A percentile compares a stretch with the other conserved stretches of the same genome.
phyloP scores from a whole-genome alignment of 306 rosid genomes.

The Hippophae tibetana region DNA sequence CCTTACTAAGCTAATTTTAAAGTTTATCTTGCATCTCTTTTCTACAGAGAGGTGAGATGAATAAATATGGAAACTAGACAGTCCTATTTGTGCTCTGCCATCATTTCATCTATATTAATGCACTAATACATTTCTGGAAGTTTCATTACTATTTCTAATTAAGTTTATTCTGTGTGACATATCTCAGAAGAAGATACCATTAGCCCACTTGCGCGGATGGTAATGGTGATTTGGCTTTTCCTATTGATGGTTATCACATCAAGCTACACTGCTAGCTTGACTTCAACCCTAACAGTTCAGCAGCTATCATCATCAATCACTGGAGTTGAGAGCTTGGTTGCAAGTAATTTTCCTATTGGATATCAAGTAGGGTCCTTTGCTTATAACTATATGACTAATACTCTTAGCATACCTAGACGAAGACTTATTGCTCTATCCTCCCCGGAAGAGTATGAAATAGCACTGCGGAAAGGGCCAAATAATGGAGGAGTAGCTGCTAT shows the following conservation, averaged over 20 bases:
- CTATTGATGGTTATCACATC: slow-evolving; percentile 86
- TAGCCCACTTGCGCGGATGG: slow-evolving; percentile 80
- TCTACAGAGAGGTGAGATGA: neutral
- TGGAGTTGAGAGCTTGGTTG: slow-evolving; percentile 79
- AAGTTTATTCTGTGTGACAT: slow-evolving; percentile 19
- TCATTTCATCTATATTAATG: slow-evolving; percentile 9
- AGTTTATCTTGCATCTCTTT: no score
- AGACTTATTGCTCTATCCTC: slow-evolving; percentile 71
- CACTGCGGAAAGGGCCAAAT: slow-evolving; percentile 57
- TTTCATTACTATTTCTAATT: slow-evolving; percentile 17
- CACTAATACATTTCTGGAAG: slow-evolving; percentile 6
- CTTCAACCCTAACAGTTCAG: slow-evolving; percentile 90
- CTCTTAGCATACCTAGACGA: slow-evolving; percentile 45
- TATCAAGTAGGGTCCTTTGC: slow-evolving; percentile 95
- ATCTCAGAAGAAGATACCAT: slow-evolving; percentile 66
- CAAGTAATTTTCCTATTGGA: slow-evolving; percentile 68
- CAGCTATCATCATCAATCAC: slow-evolving; percentile 79
- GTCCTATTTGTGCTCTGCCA: slow-evolving; percentile 8
- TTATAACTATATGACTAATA: slow-evolving; percentile 64
- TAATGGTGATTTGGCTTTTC: slow-evolving; percentile 94
- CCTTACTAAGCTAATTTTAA: no score
- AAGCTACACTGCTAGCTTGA: slow-evolving; percentile 91
- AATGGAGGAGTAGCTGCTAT: slow-evolving; percentile 90
- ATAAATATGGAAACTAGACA: slow-evolving; percentile 1
- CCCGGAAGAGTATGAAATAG: slow-evolving; percentile 76